Percentiles rank a stretch among this genome's conserved stretches.
These are phyloP conservation scores for Ceratocystis diversiconidia DNA, from an alignment of 2,329 filamentous ascomycete genomes.

Conservation along the genomic window DNA sequence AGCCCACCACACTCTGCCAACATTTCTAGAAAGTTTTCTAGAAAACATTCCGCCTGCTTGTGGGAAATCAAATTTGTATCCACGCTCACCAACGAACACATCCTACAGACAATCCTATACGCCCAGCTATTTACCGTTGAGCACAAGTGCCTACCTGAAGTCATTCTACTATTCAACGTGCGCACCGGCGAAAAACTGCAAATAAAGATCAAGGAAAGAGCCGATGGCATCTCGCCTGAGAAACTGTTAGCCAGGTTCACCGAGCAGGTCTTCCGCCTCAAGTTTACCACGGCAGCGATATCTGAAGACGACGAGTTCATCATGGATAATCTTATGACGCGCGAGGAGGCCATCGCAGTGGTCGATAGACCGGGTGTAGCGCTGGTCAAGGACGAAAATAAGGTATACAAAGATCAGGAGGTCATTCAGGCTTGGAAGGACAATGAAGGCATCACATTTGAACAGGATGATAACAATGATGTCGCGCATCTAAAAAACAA, in stretches of 20 bases:
- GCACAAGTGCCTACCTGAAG: slow-evolving; percentile 17
- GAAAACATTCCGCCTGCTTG: slow-evolving; percentile 16
- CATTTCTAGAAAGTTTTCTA: not conserved
- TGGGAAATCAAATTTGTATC: slow-evolving; percentile 26
- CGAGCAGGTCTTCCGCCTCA: slow-evolving; percentile 19
- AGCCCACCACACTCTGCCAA: not conserved
- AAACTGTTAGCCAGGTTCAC: slow-evolving; percentile 17
- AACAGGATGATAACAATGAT: not conserved
- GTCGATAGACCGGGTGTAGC: not conserved
- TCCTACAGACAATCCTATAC: slow-evolving; percentile 23
- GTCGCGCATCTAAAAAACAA: not conserved
- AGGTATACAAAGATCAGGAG: not conserved
- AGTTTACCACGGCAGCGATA: slow-evolving; percentile 18
- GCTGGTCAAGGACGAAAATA: not conserved
- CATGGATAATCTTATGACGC: not conserved
- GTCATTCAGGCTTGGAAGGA: not conserved
- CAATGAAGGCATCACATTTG: not conserved
- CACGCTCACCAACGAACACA: slow-evolving; percentile 21
- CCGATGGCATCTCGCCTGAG: not conserved
- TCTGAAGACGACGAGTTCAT: slow-evolving; percentile 19
- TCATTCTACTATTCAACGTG: slow-evolving; percentile 23
- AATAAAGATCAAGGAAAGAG: slow-evolving; percentile 16
- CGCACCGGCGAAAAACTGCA: slow-evolving; percentile 22
- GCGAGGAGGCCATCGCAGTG: not conserved
- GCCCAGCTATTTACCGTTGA: slow-evolving; percentile 20